These are phyloP conservation scores for Echria macrotheca DNA, from an alignment of 495 filamentous ascomycete genomes.

Conservation along the genomic window DNA sequence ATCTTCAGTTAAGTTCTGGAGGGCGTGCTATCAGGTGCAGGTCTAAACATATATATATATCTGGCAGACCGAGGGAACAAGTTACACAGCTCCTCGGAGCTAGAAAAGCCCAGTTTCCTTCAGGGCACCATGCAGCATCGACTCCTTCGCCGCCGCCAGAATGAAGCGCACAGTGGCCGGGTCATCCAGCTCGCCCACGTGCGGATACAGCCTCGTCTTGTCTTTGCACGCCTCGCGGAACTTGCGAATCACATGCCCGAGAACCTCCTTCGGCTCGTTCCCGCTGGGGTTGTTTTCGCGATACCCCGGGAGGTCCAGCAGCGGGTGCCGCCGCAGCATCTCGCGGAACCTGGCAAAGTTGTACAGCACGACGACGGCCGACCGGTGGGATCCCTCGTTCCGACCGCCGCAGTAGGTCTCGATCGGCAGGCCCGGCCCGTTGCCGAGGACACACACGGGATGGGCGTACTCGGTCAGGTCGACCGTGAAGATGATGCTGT, in stretches of 20 bases:
- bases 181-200: slow-evolving; percentile 8
- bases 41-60: too few species aligned
- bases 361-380: not conserved
- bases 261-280: not conserved
- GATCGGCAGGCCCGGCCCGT: not conserved
- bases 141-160: slow-evolving; percentile 8
- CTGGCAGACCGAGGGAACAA: too few species aligned
- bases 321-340: not conserved
- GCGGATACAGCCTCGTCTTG: slow-evolving; percentile 4
- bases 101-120: not conserved
- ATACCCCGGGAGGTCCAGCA: not conserved
- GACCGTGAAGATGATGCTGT: not conserved
- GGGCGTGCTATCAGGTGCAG: too few species aligned
- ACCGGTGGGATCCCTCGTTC: not conserved
- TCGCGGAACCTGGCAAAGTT: not conserved
- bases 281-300: not conserved
- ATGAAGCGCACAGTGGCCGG: slow-evolving; percentile 2
- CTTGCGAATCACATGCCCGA: slow-evolving; percentile 6
- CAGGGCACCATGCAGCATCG: slow-evolving; percentile 8
- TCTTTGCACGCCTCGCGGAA: not conserved
- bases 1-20: too few species aligned
- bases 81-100: too few species aligned
- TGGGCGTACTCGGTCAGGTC: slow-evolving; percentile 2
- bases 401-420: not conserved
- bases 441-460: not conserved